Evolutionary conservation across 2,329 filamentous ascomycete genomes (phyloP), one percentile per base, ranked within the genome.

Genomic region (Ophiostoma ulmi): DNA sequence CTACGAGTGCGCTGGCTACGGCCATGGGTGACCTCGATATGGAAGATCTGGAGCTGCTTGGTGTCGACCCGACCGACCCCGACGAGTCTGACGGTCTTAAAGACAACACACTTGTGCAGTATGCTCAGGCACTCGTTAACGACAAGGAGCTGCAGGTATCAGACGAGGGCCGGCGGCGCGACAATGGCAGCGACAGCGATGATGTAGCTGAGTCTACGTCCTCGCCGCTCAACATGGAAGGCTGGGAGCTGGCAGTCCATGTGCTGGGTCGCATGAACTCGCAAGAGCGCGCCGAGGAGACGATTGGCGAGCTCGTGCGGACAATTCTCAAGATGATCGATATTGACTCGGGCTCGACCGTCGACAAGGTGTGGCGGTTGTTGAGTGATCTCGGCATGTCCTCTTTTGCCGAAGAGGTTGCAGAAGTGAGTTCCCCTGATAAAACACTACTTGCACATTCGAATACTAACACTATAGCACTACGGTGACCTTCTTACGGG

Each of bases 231-330:
- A 76, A 79, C 17, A 83, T 85, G 52, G 90, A 94, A 75, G 94
- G 94, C 10, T 98, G 94, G 94, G 93, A 97, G 80, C 81, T 97
- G 77, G 91, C 93, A 0, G 88, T 97, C 63, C 88, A 93, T 72
- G 86, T 97, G 13, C 83, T 97, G 65, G 91, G 91, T 11, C 88
- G 94, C 70, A 86, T 98, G 77, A 91, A 97, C 76, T 88, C 93
- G 72, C 83, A 86, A 0, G 83, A 87, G 67, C 86, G 87, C 68
- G 91, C 91, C 8, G 90, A 91, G 76, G 87, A 90, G 74, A 89
- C 89, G 72, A 91, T 97, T 13, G 86, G 88, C 58, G 86, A 90
- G 72, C 81, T 97, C 73, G 83, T 97, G 69, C 80, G 83, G 63
- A 86, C 90, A 70, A 83, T 89, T 31, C 83, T 98, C n/a, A 79